Evolutionary conservation across 2,329 filamentous ascomycete genomes (phyloP), one percentile per base, ranked within the genome.

Genomic region (Thelonectria discophora): DNA sequence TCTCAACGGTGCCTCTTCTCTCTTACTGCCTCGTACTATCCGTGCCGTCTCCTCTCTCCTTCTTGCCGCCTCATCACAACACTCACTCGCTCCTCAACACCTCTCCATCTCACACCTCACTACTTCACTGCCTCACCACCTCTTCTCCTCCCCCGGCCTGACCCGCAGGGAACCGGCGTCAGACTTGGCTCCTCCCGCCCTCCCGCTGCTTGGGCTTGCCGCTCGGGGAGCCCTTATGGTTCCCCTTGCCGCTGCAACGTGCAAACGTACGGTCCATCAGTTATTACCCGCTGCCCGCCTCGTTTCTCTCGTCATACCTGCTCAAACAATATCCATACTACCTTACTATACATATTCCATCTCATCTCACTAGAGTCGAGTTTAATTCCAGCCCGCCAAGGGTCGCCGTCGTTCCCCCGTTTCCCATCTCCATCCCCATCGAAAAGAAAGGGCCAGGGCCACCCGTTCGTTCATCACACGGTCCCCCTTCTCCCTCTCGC

Each of bases 121-220:
- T n/a, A n/a, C n/a, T n/a, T n/a, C 8, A 5, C 37, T 5, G 8
- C 13, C 37, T 11, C 11, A 12, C 13, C 37, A 39, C 37, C n/a
- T 11, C 37, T 11, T 9, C 37, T 9, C 37, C n/a, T 9, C 24
- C 27, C n/a, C 17, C 45, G 50, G 40, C 52, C 56, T 61, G 59
- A 60, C 55, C 62, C 60, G 62, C 58, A 50, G 62, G 49, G 50
- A 55, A 53, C 62, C 37, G 58, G 60, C 32, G 57, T 58, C 54
- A 52, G 62, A 53, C 39, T 55, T 40, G 50, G 50, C 48, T 47
- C 47, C 52, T 47, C 45, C 65, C 54, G 62, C 58, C 50, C 47
- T 65, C 50, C 64, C 60, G 63, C 45, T 48, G 21, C 30, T 34
- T 30, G 4, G 43, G 4, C 39, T 42, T 27, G 5, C 11, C 20